Base-by-base conservation (phyloP, 2,329 filamentous ascomycete genomes). In the Dothistroma septosporum region DNA sequence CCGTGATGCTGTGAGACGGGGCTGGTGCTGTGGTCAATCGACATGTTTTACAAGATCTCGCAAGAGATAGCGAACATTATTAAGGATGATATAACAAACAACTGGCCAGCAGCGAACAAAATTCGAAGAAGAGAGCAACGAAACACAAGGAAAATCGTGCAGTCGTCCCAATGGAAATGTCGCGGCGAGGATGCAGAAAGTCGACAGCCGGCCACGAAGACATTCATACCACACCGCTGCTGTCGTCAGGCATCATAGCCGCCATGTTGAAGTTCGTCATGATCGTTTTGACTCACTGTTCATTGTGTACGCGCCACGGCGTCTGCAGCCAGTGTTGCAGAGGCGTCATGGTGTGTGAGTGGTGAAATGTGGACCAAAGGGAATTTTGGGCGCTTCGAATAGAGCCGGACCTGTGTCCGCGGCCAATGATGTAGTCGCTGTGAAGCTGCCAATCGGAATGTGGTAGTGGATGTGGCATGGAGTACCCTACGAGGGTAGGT, bases 21-120 rank as follows among this genome's bases (percentile, higher is more conserved):
- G 49, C 28, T 55, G 53, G 62, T 49, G 35, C 28, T 57, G 19
- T 48, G 59, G 48, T 52, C 28, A 35, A 37, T 57, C 55, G 61
- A 59, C 65, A 66, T 68, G 61, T 61, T 60, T 32, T 58, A 59
- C 58, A 57, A 33, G 48, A 48, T 53, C 49, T 54, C 54, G 24
- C 60, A 16, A 50, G 47, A 49, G 41, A 53, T 41, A 37, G 16
- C 22, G 33, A 47, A 44, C 52, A 58, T 53, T 44, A 57, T 53
- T 59, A 58, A 47, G 35, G 49, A 57, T 49, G 11, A 57, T 24
- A n/a, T 53, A 53, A 57, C 61, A 64, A 52, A n/a, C n/a, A 44
- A 67, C 68, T 63, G 68, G 55, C 66, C 69, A 69, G 69, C 68
- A 70, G 69, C 68, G 58, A 61, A 53, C 46, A 22, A 53, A 58